Evolutionary conservation across 1,284 basidiomycete species (phyloP).

Genomic region (Xerocomus subilludens): DNA sequence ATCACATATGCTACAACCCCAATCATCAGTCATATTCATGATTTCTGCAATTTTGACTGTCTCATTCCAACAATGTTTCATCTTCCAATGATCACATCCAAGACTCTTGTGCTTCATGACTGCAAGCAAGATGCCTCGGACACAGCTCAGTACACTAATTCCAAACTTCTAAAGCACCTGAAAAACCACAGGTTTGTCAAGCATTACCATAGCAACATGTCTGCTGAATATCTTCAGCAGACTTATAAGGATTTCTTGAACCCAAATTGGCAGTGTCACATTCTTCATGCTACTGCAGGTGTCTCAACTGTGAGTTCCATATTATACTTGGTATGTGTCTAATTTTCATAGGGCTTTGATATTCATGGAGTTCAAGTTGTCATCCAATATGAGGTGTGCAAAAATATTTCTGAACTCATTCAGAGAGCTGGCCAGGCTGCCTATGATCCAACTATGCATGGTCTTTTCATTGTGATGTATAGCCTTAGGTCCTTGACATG

Average conservation of each 20-base stretch:
- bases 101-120: too few species aligned
- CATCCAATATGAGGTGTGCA: background rate
- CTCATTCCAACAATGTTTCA: too few species aligned
- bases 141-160: too few species aligned
- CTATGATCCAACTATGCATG: background rate
- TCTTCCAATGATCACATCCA: too few species aligned
- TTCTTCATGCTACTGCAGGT: slow-evolving; percentile 3
- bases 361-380: background rate
- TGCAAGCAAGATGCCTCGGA: too few species aligned
- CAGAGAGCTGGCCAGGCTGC: background rate
- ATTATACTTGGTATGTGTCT: background rate
- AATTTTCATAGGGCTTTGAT: background rate
- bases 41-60: too few species aligned
- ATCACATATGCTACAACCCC: slow-evolving; percentile 26
- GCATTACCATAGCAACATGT: too few species aligned
- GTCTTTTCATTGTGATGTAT: background rate
- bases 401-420: background rate
- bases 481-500: background rate
- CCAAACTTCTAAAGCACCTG: too few species aligned
- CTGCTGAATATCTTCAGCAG: too few species aligned
- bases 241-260: too few species aligned
- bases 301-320: background rate
- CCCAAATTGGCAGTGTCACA: background rate
- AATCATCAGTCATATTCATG: too few species aligned
- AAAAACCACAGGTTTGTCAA: too few species aligned